A percentile compares a stretch with the other conserved stretches of the same genome.
Evolutionary conservation across 495 filamentous ascomycete species (phyloP).

Genomic region (Penicillium maclennaniae): DNA sequence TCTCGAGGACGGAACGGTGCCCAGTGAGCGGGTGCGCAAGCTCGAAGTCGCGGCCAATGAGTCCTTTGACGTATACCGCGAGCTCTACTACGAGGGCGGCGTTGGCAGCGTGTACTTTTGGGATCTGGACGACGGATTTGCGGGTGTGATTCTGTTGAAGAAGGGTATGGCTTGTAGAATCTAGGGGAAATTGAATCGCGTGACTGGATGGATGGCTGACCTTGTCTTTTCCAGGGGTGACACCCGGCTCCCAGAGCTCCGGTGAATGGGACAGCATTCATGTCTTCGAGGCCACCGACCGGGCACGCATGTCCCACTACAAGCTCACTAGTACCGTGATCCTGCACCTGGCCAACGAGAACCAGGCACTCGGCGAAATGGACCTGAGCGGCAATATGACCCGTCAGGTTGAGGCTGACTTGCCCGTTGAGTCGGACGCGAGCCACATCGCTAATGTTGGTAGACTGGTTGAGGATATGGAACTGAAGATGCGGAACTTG

Average conservation of each 20-base stretch:
- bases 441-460: slow-evolving; percentile 97
- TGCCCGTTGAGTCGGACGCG: slow-evolving; percentile 83
- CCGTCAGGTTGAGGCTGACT: slow-evolving; percentile 84
- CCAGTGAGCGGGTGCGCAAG: slow-evolving; percentile 81
- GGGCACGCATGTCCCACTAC: slow-evolving; percentile 88
- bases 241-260: slow-evolving; percentile 64
- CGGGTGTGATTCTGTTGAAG: slow-evolving; percentile 90
- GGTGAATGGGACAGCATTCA: slow-evolving; percentile 98
- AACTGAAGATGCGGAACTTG: slow-evolving; percentile 98
- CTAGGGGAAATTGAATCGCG: background rate
- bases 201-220: slow-evolving; percentile 1
- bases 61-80: slow-evolving; percentile 94
- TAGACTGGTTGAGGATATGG: slow-evolving; percentile 96
- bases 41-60: slow-evolving; percentile 93
- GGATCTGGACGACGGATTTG: slow-evolving; percentile 98
- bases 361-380: slow-evolving; percentile 75
- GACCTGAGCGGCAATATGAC: slow-evolving; percentile 98
- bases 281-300: slow-evolving; percentile 93
- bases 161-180: slow-evolving; percentile 57
- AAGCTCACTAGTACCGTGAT: slow-evolving; percentile 98
- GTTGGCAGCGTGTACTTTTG: slow-evolving; percentile 95
- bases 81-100: slow-evolving; percentile 97
- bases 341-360: slow-evolving; percentile 71
- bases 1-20: slow-evolving; percentile 71
- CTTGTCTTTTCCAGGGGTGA: slow-evolving; percentile 44